Evolutionary conservation across 768 basidiomycete species (phyloP).

Genomic region (Chalciporus chontae): DNA sequence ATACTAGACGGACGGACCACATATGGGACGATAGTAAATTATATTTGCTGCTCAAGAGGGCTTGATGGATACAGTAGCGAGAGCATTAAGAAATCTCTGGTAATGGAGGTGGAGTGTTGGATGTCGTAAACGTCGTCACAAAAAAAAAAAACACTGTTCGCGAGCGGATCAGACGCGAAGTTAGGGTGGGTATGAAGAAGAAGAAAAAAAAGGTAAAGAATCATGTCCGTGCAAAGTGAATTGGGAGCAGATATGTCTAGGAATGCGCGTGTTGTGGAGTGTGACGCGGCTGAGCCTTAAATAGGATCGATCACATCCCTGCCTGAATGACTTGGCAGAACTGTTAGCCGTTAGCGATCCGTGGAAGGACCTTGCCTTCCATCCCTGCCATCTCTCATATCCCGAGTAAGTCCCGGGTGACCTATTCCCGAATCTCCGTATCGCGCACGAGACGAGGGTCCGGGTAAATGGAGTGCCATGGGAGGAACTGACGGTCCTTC

Average conservation of each 20-base stretch:
- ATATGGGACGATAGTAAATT: conserved; percentile 12
- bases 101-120: conserved; percentile 13
- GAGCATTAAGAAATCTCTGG: conserved; percentile 8
- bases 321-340: neutral
- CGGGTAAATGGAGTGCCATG: conserved; percentile 32
- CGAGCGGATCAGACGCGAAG: conserved; percentile 5
- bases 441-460: conserved; percentile 31
- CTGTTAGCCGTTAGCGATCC: conserved; percentile 22
- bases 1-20: neutral
- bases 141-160: conserved; percentile 9
- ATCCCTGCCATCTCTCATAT: conserved; percentile 32
- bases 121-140: conserved; percentile 21
- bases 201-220: conserved; percentile 5
- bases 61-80: conserved; percentile 14
- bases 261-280: conserved; percentile 12
- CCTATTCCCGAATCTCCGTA: conserved; percentile 33
- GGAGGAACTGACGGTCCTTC: conserved; percentile 27
- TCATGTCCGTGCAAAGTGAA: conserved; percentile 21
- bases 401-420: conserved; percentile 28
- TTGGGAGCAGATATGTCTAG: conserved; percentile 6
- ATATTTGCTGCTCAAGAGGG: conserved; percentile 19
- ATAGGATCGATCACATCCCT: conserved; percentile 6
- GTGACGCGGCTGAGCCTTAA: conserved; percentile 11
- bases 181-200: conserved; percentile 9
- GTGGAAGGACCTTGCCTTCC: conserved; percentile 26